Evolutionary conservation across 306 rosid species (phyloP).

Genomic region (Malus orientalis): DNA sequence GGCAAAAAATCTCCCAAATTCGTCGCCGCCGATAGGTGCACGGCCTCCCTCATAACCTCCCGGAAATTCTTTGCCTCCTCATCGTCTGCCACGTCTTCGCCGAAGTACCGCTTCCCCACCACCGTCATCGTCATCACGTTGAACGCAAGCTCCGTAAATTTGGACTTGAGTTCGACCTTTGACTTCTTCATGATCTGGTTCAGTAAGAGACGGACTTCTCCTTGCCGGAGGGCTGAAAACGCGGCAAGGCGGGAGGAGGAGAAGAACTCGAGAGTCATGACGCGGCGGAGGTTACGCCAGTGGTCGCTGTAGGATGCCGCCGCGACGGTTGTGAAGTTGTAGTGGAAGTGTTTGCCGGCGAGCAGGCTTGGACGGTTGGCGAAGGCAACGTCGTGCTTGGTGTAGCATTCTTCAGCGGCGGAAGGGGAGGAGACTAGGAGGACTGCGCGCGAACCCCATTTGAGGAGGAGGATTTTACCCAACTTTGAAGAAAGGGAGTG

Average conservation of each 20-base stretch:
- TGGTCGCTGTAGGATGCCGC: conserved; percentile 10
- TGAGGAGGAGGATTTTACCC: conserved; percentile 10
- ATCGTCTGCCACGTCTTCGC: neutral
- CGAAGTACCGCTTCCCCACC: conserved; percentile 14
- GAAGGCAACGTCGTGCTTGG: neutral
- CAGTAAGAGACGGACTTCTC: conserved; percentile 4
- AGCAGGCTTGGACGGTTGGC: neutral
- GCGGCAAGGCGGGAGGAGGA: conserved; percentile 13
- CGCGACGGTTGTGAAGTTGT: conserved; percentile 11
- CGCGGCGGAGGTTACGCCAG: conserved; percentile 27
- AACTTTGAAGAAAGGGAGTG: neutral
- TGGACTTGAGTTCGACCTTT: conserved; percentile 7
- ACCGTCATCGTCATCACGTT: conserved; percentile 20
- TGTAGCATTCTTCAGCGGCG: conserved; percentile 18
- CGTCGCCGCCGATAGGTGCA: neutral
- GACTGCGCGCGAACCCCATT: conserved; percentile 8
- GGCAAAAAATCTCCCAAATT: conserved; percentile 17
- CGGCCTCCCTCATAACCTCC: neutral
- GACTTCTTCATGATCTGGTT: neutral
- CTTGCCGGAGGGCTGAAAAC: neutral
- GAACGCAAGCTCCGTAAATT: conserved; percentile 4
- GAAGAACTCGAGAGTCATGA: conserved; percentile 9
- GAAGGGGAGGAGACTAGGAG: conserved; percentile 12
- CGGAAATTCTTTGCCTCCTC: conserved; percentile 9
- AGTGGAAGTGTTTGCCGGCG: conserved; percentile 9